phyloP scores from a whole-genome alignment of 2,329 filamentous ascomycete genomes.

The Epichloe scottii region DNA sequence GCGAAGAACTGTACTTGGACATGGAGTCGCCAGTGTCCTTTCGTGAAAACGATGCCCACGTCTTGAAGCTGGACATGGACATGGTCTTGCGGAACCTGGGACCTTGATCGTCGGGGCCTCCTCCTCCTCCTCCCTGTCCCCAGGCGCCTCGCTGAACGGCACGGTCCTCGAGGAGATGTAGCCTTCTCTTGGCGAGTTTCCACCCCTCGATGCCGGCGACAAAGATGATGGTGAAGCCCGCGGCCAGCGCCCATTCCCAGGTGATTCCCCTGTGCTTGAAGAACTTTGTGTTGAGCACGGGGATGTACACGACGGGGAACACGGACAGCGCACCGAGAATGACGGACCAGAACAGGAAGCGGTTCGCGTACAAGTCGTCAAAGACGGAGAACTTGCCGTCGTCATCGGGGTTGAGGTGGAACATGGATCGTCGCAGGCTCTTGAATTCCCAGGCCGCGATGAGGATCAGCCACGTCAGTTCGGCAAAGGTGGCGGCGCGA shows the following conservation, averaged over 20 bases:
- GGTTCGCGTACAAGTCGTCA: slow-evolving; percentile 55
- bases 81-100: slow-evolving; percentile 34
- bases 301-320: slow-evolving; percentile 61
- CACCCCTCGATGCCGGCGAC: slow-evolving; percentile 57
- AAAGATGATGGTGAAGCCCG: slow-evolving; percentile 51
- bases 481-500: slow-evolving; percentile 60
- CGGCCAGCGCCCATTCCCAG: slow-evolving; percentile 64
- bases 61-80: slow-evolving; percentile 39
- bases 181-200: slow-evolving; percentile 54
- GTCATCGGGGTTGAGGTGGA: slow-evolving; percentile 48
- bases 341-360: slow-evolving; percentile 58
- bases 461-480: slow-evolving; percentile 61
- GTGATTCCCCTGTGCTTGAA: slow-evolving; percentile 61
- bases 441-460: slow-evolving; percentile 71
- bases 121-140: slow-evolving; percentile 41
- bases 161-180: slow-evolving; percentile 38
- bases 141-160: slow-evolving; percentile 37
- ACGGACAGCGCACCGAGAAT: slow-evolving; percentile 47
- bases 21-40: slow-evolving; percentile 28
- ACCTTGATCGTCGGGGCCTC: slow-evolving; percentile 33
- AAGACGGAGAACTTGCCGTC: slow-evolving; percentile 39
- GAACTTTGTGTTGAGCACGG: slow-evolving; percentile 53
- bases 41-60: slow-evolving; percentile 30
- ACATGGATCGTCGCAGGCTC: slow-evolving; percentile 58
- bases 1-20: slow-evolving; percentile 14